Base-by-base conservation (phyloP, 495 filamentous ascomycete genomes). In the Pseudomonodictys pantanalensis region DNA sequence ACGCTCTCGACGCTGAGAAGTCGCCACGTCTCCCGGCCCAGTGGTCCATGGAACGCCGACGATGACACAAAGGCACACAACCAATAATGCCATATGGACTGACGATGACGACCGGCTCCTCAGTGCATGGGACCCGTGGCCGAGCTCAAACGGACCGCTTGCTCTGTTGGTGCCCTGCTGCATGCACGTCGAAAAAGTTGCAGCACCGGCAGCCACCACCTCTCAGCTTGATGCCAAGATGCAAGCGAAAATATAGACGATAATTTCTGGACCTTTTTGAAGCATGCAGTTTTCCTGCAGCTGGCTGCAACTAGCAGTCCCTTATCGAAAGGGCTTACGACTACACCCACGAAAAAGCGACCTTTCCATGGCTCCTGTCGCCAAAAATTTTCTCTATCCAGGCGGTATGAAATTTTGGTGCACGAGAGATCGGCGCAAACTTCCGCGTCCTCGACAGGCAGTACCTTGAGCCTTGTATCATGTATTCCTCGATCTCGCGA, bases 101-200 rank as follows among this genome's bases (percentile, higher is more conserved):
- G 38, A 18, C 38, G 9, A 61, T 61, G 51, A 61, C 58, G 58
- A 41, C 3, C 15, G 58, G 58, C 50, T 49, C 49, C 50, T 22
- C 50, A 55, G 39, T 45, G 58, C 42, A 32, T 39, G 24, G n/a
- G 42, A 46, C 48, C 58, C 58, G 58, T 55, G 49, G 58, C 33
- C 46, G 18, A 49, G 39, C n/a, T 42, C 5, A 28, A 60, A 52
- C 41, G 56, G 46, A 28, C 12, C 25, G 39, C 8, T 33, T 50
- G 56, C 35, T 20, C 23, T 33, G 41, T 28, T 20, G 3, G n/a
- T n/a, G 38, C 38, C 3, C 29, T n/a, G 20, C 26, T 58, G 55
- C 55, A 58, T 42, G 30, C 53, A 12, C 38, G n/a, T 2, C 38
- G 20, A 10, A 26, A 18, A 11, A 15, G 29, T 26, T 18, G 38